Evolutionary conservation across 2,329 filamentous ascomycete genomes (phyloP).

Genomic region (Aspergillus quadrilineatus): DNA sequence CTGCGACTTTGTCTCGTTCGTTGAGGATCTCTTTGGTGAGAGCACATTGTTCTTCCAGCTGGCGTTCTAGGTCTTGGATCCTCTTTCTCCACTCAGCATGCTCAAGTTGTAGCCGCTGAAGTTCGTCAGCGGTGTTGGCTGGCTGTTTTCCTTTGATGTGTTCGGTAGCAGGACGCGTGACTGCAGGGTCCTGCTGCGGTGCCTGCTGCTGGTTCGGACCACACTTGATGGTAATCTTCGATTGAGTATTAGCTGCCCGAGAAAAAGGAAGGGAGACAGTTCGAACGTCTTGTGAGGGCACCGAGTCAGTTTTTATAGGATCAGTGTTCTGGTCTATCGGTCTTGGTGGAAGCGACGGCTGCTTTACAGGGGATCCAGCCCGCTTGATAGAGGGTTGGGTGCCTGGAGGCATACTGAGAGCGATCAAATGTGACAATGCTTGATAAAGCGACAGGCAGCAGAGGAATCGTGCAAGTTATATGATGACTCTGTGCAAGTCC

Average conservation of each 20-base stretch:
- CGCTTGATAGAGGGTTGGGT: not conserved
- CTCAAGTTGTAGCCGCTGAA: not conserved
- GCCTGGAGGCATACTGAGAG: not conserved
- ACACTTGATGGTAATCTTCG: not conserved
- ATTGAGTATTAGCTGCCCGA: not conserved
- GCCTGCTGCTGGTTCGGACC: not conserved
- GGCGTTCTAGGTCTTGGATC: not conserved
- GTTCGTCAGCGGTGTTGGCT: not conserved
- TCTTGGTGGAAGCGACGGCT: not conserved
- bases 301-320: not conserved
- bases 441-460: not conserved
- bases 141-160: not conserved
- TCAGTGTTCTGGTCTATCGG: not conserved
- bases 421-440: not conserved
- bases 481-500: not conserved
- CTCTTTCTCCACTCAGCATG: not conserved
- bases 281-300: not conserved
- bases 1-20: not conserved
- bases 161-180: not conserved
- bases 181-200: not conserved
- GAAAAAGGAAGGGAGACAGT: not conserved
- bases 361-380: not conserved
- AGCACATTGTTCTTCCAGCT: not conserved
- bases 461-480: not conserved
- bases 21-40: not conserved